Evolutionary conservation across 306 rosid species (phyloP).

Genomic region (Rubus parviflorus): DNA sequence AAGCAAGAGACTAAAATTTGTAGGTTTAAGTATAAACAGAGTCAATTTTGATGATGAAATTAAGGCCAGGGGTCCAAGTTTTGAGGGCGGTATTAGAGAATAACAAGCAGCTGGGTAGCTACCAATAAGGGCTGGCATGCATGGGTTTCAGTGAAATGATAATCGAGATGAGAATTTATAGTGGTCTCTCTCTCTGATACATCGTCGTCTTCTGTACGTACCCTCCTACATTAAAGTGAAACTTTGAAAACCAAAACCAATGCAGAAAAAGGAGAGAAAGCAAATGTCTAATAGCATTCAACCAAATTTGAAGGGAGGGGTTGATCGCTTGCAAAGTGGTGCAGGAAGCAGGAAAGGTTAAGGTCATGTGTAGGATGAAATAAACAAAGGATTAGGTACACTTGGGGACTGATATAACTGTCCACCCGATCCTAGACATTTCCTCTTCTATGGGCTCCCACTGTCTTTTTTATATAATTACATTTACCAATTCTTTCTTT

Average conservation of each 20-base stretch:
- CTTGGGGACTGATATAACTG: constrained; percentile 55
- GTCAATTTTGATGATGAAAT: neutral
- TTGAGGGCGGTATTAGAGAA: constrained; percentile 2
- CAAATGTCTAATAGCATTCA: neutral
- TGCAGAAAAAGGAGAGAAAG: constrained; percentile 20
- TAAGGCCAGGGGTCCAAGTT: neutral
- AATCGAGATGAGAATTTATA: constrained; percentile 5
- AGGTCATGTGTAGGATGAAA: constrained; percentile 46
- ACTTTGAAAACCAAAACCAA: constrained; percentile 30
- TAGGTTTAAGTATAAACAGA: no score
- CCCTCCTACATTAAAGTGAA: constrained; percentile 41
- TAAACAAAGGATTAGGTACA: constrained; percentile 50
- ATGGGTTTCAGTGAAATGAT: constrained; percentile 59
- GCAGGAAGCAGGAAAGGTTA: constrained; percentile 24
- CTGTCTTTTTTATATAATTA: constrained; percentile 8
- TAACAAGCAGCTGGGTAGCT: constrained; percentile 9
- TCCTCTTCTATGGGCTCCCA: constrained; percentile 72
- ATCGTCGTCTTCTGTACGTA: constrained; percentile 55
- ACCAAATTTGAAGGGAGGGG: neutral
- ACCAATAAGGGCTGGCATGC: constrained; percentile 36
- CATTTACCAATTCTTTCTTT: neutral
- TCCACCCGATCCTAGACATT: constrained; percentile 73
- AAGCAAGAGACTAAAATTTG: neutral
- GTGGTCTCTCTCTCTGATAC: constrained; percentile 15
- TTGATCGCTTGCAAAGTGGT: constrained; percentile 40